Base-by-base conservation (phyloP, 2,329 filamentous ascomycete genomes). In the Aspergillus aculeatus region DNA sequence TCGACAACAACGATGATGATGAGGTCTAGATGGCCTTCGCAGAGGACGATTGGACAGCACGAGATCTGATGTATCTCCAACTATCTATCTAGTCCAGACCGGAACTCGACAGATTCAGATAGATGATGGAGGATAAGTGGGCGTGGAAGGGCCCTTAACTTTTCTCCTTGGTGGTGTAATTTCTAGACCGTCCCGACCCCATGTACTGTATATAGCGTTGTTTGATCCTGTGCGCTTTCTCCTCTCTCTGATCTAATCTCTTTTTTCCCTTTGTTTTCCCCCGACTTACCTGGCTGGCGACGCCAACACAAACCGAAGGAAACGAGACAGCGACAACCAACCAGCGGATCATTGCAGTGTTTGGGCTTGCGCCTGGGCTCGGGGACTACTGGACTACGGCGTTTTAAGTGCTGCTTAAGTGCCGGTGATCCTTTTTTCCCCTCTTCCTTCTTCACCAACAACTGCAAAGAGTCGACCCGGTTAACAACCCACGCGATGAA, bases 341-440 rank as follows among this genome's bases (percentile, higher is more conserved):
- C 44, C 53, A 54, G 58, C 47, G 58, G 64, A 58, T 62, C 54
- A 56, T 55, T 29, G 62, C 59, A 48, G 55, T 47, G 59, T 65
- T 62, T 60, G 61, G 61, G 62, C 50, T 60, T 56, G 56, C 48
- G 62, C 61, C 53, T 31, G 29, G 53, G 53, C 44, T 48, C 53
- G 58, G 58, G 32, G 50, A 52, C 58, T 57, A 60, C 58, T 60
- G 58, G 58, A 50, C 58, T 32, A 62, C 51, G 44, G 58, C 58
- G 53, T 58, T 32, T 58, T 58, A 49, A 51, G 47, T 50, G 57
- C 19, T 58, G 62, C 58, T 58, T 58, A 49, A 51, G 47, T 50
- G 57, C 23, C 56, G 62, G 57, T 64, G 62, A 64, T 64, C 62
- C 54, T 62, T 62, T 61, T 56, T 54, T 47, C 55, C 50, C 19